These are phyloP conservation scores for Limonium bicolor DNA, from an alignment of 148 eudicot species.

Conservation along the genomic window DNA sequence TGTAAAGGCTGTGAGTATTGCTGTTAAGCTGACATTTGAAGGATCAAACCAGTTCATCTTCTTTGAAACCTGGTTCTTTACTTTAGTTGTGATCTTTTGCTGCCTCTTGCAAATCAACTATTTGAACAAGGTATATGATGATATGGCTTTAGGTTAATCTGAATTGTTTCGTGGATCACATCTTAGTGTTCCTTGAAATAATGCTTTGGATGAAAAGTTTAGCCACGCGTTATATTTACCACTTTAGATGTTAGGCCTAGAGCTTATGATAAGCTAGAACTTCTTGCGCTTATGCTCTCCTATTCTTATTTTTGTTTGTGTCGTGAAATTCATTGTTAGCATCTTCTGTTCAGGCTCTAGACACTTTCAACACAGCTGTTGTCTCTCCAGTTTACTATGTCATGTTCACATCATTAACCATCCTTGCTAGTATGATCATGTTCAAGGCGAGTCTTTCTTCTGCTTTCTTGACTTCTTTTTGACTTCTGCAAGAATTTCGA, in stretches of 20 bases:
- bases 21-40: slow-evolving; percentile 55
- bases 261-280: too few species aligned
- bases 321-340: too few species aligned
- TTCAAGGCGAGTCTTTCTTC: slow-evolving; percentile 26
- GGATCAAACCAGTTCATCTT: slow-evolving; percentile 72
- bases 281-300: too few species aligned
- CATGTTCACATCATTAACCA: slow-evolving; percentile 44
- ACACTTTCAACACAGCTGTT: slow-evolving; percentile 38
- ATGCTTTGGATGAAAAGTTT: too few species aligned
- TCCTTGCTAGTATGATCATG: slow-evolving; percentile 47
- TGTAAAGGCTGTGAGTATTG: slow-evolving; percentile 89
- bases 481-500: background rate
- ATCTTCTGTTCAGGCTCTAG: slow-evolving; percentile 27
- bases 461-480: background rate
- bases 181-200: too few species aligned
- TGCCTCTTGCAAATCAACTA: slow-evolving; percentile 78
- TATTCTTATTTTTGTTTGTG: too few species aligned
- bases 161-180: too few species aligned
- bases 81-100: slow-evolving; percentile 30
- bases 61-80: slow-evolving; percentile 83
- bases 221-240: too few species aligned
- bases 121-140: slow-evolving; percentile 84
- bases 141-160: too few species aligned
- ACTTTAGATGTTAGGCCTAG: too few species aligned
- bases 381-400: slow-evolving; percentile 51